Conservation (phyloP, 306 rosid genomes). For the Vigna nakashimae region DNA sequence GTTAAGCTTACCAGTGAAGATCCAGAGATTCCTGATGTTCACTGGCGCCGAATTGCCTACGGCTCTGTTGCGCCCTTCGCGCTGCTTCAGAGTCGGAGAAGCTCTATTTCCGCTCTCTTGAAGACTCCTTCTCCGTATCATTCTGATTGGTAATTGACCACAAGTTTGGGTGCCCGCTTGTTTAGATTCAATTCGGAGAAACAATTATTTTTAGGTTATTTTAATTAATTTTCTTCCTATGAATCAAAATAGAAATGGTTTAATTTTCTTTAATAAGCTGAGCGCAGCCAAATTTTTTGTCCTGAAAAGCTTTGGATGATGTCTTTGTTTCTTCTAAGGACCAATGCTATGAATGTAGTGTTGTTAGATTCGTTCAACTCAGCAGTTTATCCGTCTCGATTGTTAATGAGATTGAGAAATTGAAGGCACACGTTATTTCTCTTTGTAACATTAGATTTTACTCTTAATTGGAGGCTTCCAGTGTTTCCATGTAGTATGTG, state of each 20-base stretch:
- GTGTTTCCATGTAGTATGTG: background rate
- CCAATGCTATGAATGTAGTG: background rate
- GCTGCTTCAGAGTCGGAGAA: conserved; percentile 80
- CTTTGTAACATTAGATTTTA: background rate
- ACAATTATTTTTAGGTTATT: too few relatives aligned
- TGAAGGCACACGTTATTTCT: background rate
- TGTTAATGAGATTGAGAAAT: background rate
- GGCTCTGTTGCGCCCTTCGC: conserved; percentile 90
- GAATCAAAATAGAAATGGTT: background rate
- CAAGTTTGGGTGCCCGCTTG: background rate
- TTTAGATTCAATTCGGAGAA: background rate
- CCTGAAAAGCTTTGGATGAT: background rate
- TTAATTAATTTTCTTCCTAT: background rate
- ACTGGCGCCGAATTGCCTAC: conserved; percentile 76
- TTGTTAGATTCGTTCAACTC: background rate
- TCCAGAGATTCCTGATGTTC: conserved; percentile 61
- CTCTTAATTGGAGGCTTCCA: background rate
- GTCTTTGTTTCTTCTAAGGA: background rate
- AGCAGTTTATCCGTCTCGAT: conserved; percentile 1
- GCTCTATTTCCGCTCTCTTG: conserved; percentile 56
- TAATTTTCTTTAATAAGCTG: background rate
- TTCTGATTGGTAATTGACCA: conserved; percentile 67
- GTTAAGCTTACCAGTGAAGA: conserved; percentile 70
- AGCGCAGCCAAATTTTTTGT: background rate
- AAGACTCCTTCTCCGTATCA: conserved; percentile 67